phyloP scores from a whole-genome alignment of 2,329 filamentous ascomycete species.

The Kalmusia sp. region DNA sequence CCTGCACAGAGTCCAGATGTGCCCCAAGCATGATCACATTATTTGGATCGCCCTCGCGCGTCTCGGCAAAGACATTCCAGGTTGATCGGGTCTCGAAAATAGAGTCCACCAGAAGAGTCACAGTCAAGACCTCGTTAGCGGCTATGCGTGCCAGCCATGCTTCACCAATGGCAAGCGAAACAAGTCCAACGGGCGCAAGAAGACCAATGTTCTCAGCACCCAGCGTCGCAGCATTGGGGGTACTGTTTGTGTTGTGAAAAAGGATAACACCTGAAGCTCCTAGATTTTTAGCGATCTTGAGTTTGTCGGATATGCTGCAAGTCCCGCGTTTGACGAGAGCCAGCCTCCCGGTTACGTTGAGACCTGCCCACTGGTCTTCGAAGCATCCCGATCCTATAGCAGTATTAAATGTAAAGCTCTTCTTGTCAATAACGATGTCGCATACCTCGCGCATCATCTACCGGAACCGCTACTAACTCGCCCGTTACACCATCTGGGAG shows the following conservation, averaged over 20 bases:
- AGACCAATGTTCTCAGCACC: constrained; percentile 8
- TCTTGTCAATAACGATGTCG: neutral
- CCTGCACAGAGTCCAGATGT: constrained; percentile 39
- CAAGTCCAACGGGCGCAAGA: constrained; percentile 6
- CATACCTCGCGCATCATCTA: constrained; percentile 1
- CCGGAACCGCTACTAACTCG: constrained; percentile 2
- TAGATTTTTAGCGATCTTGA: constrained; percentile 1
- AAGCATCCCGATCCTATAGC: constrained; percentile 2
- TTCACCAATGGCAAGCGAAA: constrained; percentile 5
- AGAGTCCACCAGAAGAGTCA: constrained; percentile 5
- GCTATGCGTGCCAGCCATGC: constrained; percentile 1
- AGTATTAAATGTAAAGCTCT: too few relatives aligned
- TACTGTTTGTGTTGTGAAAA: constrained; percentile 9
- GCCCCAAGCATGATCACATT: constrained; percentile 49
- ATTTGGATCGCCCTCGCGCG: constrained; percentile 63
- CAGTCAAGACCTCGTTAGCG: constrained; percentile 5
- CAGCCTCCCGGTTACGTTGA: constrained; percentile 8
- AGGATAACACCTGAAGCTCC: constrained; percentile 9
- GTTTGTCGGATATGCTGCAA: constrained; percentile 5
- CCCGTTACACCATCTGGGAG: constrained; percentile 9
- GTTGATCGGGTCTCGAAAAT: constrained; percentile 59
- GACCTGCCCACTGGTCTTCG: constrained; percentile 4
- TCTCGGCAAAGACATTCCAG: constrained; percentile 69
- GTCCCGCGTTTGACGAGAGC: constrained; percentile 8
- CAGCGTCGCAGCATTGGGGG: constrained; percentile 9